phyloP scores from a whole-genome alignment of 1,139 yeast genomes.

The Wickerhamomyces sp. region DNA sequence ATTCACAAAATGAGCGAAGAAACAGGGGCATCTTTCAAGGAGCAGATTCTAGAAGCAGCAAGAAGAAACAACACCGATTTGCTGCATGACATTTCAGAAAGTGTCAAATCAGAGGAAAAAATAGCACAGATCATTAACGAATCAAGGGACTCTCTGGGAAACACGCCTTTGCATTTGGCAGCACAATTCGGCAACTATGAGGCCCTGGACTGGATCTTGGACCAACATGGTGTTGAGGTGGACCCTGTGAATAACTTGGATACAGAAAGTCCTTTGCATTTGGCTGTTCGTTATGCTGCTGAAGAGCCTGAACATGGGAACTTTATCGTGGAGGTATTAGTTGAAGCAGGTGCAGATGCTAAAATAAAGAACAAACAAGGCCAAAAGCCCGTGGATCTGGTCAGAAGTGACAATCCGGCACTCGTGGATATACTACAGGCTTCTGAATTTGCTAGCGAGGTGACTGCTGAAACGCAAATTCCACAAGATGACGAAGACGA shows the following conservation, averaged over 20 bases:
- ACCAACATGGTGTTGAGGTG: conserved; percentile 86
- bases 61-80: conserved; percentile 86
- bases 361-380: conserved; percentile 49
- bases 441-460: conserved; percentile 63
- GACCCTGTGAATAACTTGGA: conserved; percentile 70
- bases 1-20: conserved; percentile 14
- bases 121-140: conserved; percentile 63
- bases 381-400: conserved; percentile 72
- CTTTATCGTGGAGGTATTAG: conserved; percentile 71
- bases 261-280: conserved; percentile 87
- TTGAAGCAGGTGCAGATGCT: conserved; percentile 93
- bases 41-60: conserved; percentile 82
- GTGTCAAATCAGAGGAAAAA: conserved; percentile 40
- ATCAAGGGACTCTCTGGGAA: conserved; percentile 76
- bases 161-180: conserved; percentile 78
- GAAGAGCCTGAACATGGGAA: conserved; percentile 85
- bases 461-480: neutral
- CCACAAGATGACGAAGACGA: conserved; percentile 20
- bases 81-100: conserved; percentile 50
- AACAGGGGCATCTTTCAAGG: conserved; percentile 73
- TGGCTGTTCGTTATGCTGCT: conserved; percentile 70
- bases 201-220: conserved; percentile 75
- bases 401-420: conserved; percentile 43
- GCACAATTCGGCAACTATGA: conserved; percentile 83
- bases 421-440: conserved; percentile 65